Base-by-base conservation (phyloP, 805 yeast genomes). In the Grigorovia transvaalensis region DNA sequence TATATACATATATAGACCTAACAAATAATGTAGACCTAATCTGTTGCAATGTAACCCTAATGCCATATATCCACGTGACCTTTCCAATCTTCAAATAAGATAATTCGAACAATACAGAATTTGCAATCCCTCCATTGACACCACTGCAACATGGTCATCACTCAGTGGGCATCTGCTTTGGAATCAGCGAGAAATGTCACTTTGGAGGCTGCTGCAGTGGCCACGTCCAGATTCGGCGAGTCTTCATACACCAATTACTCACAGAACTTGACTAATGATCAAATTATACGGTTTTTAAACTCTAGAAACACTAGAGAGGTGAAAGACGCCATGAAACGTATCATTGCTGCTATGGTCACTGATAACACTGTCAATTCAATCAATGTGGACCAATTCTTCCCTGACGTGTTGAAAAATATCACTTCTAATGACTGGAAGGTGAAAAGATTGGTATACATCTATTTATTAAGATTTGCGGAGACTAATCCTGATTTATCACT, bases 321-420 rank as follows among this genome's bases (percentile, higher is more conserved):
- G 8, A 70, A 78, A 47, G 71, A 71, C 18, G 88, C 87, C 0
- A 68, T 85, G 71, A 81, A 80, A 54, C 74, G 79, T 50, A 72
- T 85, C 2, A 70, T 75, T 12, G 65, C 75, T 0, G 57, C 74
- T 47, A 68, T 76, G 61, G 71, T 79, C 0, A 68, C 71, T 19
- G 72, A 70, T 12, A 69, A 68, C 41, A 59, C 67, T 20, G 42
- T 38, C 8, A 38, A 38, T 38, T 62, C 66, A 1, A 56, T 70
- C 1, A 65, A 72, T 50, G 76, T 77, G 30, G 71, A 76, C 9
- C 57, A 72, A 4, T 77, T 70, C 61, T 91, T 88, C 72, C 88
- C 97, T 0, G 90, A 86, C 60, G 93, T 93, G 5, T 84, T 93
- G 52, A 91, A 90, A 67, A 89, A 89, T 65, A 81, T 90, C 40